Evolutionary conservation across 805 yeast genomes (phyloP).

Genomic region (Pichia kluyveri): DNA sequence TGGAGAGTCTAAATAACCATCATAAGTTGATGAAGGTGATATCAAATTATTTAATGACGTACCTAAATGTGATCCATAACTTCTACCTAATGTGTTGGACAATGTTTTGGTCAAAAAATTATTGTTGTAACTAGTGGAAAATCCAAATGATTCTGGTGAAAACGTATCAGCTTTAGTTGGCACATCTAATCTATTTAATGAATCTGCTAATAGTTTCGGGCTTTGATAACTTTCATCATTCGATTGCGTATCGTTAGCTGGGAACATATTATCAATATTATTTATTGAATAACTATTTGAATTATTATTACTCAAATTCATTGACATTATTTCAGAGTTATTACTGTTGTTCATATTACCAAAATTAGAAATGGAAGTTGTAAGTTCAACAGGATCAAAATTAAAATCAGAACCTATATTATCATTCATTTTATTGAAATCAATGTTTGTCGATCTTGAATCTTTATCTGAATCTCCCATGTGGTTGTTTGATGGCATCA

Average conservation of each 20-base stretch:
- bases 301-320: not conserved
- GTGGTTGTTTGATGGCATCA: not conserved
- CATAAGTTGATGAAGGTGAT: slow-evolving; percentile 28
- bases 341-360: not conserved
- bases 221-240: not conserved
- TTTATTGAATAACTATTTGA: not conserved
- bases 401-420: not conserved
- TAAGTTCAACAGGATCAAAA: not conserved
- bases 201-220: not conserved
- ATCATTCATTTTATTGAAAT: not conserved
- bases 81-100: slow-evolving; percentile 12
- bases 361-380: not conserved
- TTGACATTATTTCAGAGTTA: not conserved
- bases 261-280: not conserved
- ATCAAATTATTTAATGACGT: slow-evolving; percentile 24
- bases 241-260: not conserved
- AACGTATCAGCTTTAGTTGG: slow-evolving; percentile 12
- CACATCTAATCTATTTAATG: not conserved
- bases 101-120: slow-evolving; percentile 1
- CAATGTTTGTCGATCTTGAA: too few species aligned
- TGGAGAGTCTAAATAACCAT: slow-evolving; percentile 26
- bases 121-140: slow-evolving; percentile 8
- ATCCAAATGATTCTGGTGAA: slow-evolving; percentile 22
- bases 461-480: not conserved
- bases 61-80: slow-evolving; percentile 24